Evolutionary conservation across 1,139 yeast genomes (phyloP), one percentile per base, ranked within the genome.

Genomic region (Pichia sorboxylosa): DNA sequence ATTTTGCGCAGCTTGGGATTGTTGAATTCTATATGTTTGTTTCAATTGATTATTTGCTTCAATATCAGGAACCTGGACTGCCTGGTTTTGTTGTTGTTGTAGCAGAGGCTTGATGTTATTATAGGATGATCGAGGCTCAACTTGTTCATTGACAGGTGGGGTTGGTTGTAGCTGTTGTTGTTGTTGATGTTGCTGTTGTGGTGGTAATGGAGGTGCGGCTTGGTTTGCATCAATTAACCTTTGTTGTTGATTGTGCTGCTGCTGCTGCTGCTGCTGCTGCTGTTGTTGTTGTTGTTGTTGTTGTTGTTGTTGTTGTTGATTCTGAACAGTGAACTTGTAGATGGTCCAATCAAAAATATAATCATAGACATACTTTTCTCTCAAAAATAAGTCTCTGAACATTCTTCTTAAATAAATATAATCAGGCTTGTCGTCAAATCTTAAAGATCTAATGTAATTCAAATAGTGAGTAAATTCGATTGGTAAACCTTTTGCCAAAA

Each of bases 291-390:
- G 46, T 40, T 46, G 49, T 32, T 43, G 57, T 31, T 55, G 61
- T 34, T 56, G 61, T 40, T 63, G 69, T 40, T 66, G 70, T 49
- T 63, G 52, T 45, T 75, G 66, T 58, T 77, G 73, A 60, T 78
- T 72, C 45, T 69, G 76, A 45, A 66, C 66, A 44, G 70, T 75
- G 60, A 78, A 78, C 62, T 83, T 77, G 61, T 82, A 79, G 51
- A 87, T 73, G 22, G 97, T 87, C 98, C 98, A 90, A 59, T 90
- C 98, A 59, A 85, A 90, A 17, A 90, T 77, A 58, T 85, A 90
- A 59, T 90, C 98, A 57, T 87, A 90, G 47, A 82, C 76, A 58
- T 84, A 90, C 41, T 84, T 84, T 55, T 87, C 90, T 43, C 92
- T 75, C 45, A 83, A 69, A 56, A 85, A 84, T 52, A 90, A 66